These are phyloP conservation scores for Linnemannia hyalina DNA, from an alignment of 192 early-diverging fungal species.

Conservation along the genomic window DNA sequence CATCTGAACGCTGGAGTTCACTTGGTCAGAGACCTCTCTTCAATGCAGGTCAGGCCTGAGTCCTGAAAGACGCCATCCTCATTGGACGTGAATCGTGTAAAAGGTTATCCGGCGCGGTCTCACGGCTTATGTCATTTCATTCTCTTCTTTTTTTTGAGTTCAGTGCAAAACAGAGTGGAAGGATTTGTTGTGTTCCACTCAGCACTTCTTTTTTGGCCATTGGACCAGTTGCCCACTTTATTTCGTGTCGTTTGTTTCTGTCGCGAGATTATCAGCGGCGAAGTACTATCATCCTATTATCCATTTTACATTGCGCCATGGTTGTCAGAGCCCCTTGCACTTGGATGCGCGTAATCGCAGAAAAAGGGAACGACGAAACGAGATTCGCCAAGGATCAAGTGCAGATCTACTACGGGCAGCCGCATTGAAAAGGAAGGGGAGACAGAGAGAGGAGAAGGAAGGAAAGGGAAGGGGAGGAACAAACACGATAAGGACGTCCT, in stretches of 20 bases:
- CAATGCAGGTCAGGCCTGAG: background rate
- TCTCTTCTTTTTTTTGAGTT: background rate
- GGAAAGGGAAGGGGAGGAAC: background rate
- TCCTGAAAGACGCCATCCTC: background rate
- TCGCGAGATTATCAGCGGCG: background rate
- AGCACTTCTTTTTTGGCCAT: background rate
- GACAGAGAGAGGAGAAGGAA: background rate
- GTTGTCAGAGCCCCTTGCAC: background rate
- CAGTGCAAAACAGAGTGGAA: background rate
- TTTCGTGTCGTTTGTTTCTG: no score
- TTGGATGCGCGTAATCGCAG: background rate
- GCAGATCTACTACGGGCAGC: background rate
- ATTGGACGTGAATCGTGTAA: background rate
- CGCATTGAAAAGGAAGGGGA: background rate
- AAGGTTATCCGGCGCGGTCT: background rate
- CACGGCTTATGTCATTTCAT: background rate
- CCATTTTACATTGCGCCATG: background rate
- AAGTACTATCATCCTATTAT: background rate
- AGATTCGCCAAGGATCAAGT: background rate
- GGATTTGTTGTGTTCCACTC: background rate
- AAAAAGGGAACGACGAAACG: constrained; percentile 1
- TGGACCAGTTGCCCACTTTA: no score
- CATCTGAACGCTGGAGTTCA: background rate
- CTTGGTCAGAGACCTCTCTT: background rate
- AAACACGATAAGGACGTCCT: background rate